Evolutionary conservation across 2,329 filamentous ascomycete genomes (phyloP).

Genomic region (Fusarium dlaminii): DNA sequence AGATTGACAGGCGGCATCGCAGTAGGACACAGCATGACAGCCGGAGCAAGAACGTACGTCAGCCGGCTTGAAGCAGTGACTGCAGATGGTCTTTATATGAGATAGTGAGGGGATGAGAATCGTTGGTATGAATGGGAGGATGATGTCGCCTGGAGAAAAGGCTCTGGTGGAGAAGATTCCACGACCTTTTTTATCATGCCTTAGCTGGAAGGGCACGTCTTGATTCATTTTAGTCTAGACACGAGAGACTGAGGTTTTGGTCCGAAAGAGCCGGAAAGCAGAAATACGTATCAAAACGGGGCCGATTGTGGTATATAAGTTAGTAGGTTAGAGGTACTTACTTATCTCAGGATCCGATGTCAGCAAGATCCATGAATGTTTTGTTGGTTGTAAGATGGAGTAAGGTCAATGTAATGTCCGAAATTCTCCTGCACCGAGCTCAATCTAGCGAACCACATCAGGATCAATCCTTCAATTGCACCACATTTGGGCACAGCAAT

Average conservation of each 20-base stretch:
- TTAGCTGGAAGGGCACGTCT: slow-evolving; percentile 39
- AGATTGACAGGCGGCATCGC: slow-evolving; percentile 62
- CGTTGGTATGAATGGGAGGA: slow-evolving; percentile 56
- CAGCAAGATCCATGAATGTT: neutral
- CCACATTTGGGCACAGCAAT: neutral
- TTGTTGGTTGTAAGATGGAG: neutral
- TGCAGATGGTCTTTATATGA: slow-evolving; percentile 56
- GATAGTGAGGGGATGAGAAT: slow-evolving; percentile 59
- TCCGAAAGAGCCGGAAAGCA: neutral
- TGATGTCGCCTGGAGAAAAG: slow-evolving; percentile 56
- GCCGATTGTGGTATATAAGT: neutral
- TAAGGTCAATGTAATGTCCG: neutral
- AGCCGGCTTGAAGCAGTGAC: slow-evolving; percentile 56
- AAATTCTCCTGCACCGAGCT: slow-evolving; percentile 29
- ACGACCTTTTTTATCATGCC: slow-evolving; percentile 54
- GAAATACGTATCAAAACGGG: neutral
- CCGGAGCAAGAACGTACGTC: slow-evolving; percentile 57
- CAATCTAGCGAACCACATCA: slow-evolving; percentile 2
- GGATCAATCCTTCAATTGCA: neutral
- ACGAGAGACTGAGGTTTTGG: too few relatives aligned
- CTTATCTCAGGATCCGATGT: slow-evolving; percentile 1
- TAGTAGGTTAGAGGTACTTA: neutral
- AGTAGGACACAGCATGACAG: slow-evolving; percentile 66
- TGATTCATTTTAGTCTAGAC: slow-evolving; percentile 18
- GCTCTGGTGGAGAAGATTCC: slow-evolving; percentile 54